Evolutionary conservation across 2,329 filamentous ascomycete species (phyloP), one percentile per base, ranked within the genome.

Genomic region (Aspergillus sp.): DNA sequence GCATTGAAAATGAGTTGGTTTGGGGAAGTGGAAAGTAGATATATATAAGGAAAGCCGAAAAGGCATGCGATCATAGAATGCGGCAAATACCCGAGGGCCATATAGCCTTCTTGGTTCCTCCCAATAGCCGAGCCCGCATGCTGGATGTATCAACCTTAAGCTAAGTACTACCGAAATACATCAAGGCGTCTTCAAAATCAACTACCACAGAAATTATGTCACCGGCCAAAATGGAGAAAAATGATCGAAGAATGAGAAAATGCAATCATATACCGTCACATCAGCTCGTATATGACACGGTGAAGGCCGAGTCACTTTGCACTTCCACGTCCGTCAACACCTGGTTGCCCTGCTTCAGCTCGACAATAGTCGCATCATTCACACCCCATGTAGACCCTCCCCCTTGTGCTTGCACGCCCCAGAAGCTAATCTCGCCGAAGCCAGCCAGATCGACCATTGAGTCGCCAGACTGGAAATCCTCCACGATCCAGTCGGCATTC

Each of bases 401-500:
- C 2, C 69, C 69, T 50, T 68, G 59, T 9, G 72, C 71, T 39
- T 68, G 69, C 4, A 71, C 70, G 19, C 76, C 72, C 8, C 66
- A 73, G 60, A 79, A 79, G 17, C 59, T 73, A 9, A 84, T 76
- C 5, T 71, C 76, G 13, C 78, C 78, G 61, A 84, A 85, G 67
- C 84, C 69, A 32, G 77, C 80, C 55, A 85, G 75, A 0, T 76
- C 67, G 4, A 85, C 80, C 55, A 81, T 75, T 2, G 66, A 62
- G 41, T 65, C 63, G 41, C 74, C 72, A 3, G 70, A 64, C 61
- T 79, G 72, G 63, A 82, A 84, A 59, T 84, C 83, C 74, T 87
- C 85, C 13, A 87, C 84, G 65, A 88, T 87, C 85, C 85, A 88
- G 69, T 88, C 85, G 10, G 84, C 85, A 62, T 86, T 86, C 66